Conservation (phyloP, 2,329 filamentous ascomycete species). For the Talaromyces marneffei region DNA sequence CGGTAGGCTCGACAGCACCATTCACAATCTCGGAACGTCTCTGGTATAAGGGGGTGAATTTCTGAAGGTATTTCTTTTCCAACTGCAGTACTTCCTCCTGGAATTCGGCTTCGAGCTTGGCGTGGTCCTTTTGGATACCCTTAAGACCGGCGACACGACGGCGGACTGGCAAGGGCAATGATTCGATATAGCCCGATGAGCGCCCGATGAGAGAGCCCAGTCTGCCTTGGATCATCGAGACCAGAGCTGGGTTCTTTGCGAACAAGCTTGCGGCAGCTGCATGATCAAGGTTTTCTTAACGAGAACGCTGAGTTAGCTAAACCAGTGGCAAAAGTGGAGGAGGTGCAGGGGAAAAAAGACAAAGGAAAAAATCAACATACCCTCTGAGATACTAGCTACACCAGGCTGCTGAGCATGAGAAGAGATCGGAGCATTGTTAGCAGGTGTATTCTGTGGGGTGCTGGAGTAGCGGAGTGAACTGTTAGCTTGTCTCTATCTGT, state of each 20-base stretch:
- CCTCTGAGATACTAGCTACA: slow-evolving; percentile 94
- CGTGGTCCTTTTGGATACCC: slow-evolving; percentile 97
- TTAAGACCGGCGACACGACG: slow-evolving; percentile 92
- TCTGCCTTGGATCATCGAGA: slow-evolving; percentile 96
- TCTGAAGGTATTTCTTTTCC: slow-evolving; percentile 99
- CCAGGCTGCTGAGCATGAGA: slow-evolving; percentile 95
- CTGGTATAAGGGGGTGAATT: slow-evolving; percentile 95
- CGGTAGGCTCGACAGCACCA: slow-evolving; percentile 75
- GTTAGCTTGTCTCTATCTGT: slow-evolving; percentile 17
- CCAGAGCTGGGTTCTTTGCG: slow-evolving; percentile 87
- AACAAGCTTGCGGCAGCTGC: slow-evolving; percentile 79
- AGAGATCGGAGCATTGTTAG: slow-evolving; percentile 91
- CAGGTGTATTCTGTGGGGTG: slow-evolving; percentile 96
- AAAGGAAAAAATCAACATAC: slow-evolving; percentile 49
- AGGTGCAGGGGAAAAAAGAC: background rate
- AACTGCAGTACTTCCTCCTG: slow-evolving; percentile 97
- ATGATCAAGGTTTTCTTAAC: slow-evolving; percentile 81
- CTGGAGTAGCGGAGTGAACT: slow-evolving; percentile 45
- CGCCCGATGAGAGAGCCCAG: slow-evolving; percentile 87
- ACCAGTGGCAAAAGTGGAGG: slow-evolving; percentile 11
- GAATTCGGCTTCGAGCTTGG: slow-evolving; percentile 96
- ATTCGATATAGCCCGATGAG: slow-evolving; percentile 97
- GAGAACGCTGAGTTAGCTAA: slow-evolving; percentile 18
- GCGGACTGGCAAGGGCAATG: slow-evolving; percentile 79
- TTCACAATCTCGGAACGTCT: slow-evolving; percentile 92